Conservation (phyloP, 305 asterid genomes). For the Fraxinus xanthoxyloides region DNA sequence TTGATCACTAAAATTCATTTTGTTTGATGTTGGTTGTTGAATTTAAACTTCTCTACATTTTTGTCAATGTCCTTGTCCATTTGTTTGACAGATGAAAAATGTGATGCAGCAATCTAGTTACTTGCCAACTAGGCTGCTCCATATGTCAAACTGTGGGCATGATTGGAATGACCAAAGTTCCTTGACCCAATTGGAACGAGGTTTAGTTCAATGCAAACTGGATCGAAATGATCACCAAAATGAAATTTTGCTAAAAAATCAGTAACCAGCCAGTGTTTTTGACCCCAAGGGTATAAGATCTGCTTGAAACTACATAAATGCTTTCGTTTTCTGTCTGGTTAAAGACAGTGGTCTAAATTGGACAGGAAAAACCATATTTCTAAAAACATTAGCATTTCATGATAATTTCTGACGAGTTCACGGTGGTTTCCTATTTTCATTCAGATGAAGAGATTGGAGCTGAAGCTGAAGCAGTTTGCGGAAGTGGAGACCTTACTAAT, state of each 20-base stretch:
- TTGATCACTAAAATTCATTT: neutral
- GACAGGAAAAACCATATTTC: neutral
- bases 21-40: neutral
- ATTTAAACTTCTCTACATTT: neutral
- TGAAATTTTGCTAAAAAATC: neutral
- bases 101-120: neutral
- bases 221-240: neutral
- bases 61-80: neutral
- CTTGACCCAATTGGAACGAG: neutral
- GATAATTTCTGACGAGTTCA: constrained; percentile 14
- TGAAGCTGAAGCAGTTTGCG: constrained; percentile 83
- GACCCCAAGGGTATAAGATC: neutral
- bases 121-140: neutral
- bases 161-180: neutral
- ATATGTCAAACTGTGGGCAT: neutral
- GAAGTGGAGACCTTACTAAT: constrained; percentile 86
- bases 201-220: neutral
- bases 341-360: neutral
- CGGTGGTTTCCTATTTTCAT: neutral
- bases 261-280: neutral
- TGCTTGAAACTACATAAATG: neutral
- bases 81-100: neutral
- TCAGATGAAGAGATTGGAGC: constrained; percentile 89
- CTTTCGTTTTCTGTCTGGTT: neutral
- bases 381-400: constrained; percentile 2